phyloP scores from a whole-genome alignment of 331 rosid genomes.

The Acacia pycnantha region DNA sequence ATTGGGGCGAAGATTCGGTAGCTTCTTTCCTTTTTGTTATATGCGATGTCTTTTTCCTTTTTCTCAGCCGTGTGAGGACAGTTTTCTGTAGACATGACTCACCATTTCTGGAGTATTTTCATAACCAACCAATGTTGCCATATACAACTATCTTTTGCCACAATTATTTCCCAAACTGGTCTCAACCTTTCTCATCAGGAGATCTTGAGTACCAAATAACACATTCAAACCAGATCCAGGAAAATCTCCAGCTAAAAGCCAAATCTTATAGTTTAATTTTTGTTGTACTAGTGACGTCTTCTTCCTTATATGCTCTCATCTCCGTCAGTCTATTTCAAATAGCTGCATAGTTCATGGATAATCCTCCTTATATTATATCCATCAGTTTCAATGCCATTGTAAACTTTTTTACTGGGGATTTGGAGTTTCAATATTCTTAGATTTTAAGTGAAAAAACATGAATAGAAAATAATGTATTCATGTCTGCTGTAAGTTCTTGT shows the following conservation, averaged over 20 bases:
- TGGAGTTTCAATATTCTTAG: neutral
- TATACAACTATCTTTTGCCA: neutral
- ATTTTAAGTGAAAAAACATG: neutral
- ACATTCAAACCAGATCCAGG: neutral
- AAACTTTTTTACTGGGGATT: constrained; percentile 7
- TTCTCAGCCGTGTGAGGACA: neutral
- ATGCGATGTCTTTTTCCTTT: neutral
- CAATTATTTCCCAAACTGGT: neutral
- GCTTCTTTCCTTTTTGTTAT: neutral
- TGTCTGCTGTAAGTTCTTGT: constrained; percentile 15
- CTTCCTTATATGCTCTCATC: neutral
- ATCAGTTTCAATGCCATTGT: neutral
- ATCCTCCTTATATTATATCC: neutral
- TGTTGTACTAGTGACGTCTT: neutral
- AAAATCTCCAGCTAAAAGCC: neutral
- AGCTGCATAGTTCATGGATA: neutral
- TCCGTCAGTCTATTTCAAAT: neutral
- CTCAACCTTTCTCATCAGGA: neutral
- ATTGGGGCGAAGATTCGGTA: neutral
- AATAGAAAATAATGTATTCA: neutral
- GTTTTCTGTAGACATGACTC: constrained; percentile 1
- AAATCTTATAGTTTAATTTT: neutral
- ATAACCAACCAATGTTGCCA: neutral
- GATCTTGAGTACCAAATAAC: neutral
- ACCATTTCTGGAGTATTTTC: neutral